Evolutionary conservation across 306 rosid species (phyloP), one percentile per base, ranked within the genome.

Genomic region (Prunus mongolica): DNA sequence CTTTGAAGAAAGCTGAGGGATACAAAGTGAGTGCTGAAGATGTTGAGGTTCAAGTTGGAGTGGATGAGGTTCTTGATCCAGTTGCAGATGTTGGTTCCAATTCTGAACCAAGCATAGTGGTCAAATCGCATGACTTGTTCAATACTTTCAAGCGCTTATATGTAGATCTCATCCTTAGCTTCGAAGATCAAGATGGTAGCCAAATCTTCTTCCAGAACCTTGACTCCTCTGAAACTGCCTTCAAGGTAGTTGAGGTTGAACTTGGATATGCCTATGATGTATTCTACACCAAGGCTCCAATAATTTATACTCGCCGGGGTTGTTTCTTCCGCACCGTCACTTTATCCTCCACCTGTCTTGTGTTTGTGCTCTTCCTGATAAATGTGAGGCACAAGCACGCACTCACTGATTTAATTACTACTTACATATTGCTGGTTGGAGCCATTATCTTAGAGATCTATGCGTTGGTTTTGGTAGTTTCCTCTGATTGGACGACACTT

Each of bases 181-280:
- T 76, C 38, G 75, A 82, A 32, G 86, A 88, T 51, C 71, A 49
- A 8, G 7, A 25, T 32, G 27, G 62, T 58, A 81, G 81, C 56
- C 79, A 66, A 32, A 0, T 11, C 24, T 77, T 81, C 74, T 28
- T 28, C 30, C 30, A 28, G 30, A 28, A 15, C 7, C 8, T 8
- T 52, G 8, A 2, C 16, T 16, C 61, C 1, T 81, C 68, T 15
- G 2, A 32, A 0, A 2, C 12, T 6, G 81, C 80, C 69, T 85
- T 83, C 69, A 3, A 71, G 28, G 73, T 82, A 16, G 47, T 86
- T 13, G 89, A 75, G 58, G 16, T 84, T n/a, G 92, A 88, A 72
- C 88, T 88, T 22, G 89, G 85, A 67, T 72, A 81, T 27, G 78
- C 80, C 67, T 78, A 81, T 69, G 92, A 88, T 74, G 56, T 68